Conservation (phyloP, 2,329 filamentous ascomycete genomes). For the Monosporascus cannonballus region DNA sequence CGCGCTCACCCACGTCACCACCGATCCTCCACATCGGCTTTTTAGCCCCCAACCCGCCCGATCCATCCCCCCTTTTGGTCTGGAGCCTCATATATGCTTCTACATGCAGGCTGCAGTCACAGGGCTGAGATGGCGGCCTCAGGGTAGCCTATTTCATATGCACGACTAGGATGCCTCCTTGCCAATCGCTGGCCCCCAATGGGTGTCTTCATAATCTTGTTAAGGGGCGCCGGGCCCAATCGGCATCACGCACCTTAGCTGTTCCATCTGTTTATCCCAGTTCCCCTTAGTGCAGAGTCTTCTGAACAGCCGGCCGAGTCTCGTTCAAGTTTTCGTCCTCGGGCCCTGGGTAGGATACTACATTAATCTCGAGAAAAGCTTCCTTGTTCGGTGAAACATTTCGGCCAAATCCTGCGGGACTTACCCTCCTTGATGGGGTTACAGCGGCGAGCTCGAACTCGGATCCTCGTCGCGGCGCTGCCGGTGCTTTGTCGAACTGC, state of each 20-base stretch:
- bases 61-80: constrained; percentile 16
- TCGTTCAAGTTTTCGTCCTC: neutral
- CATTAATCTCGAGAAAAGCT: neutral
- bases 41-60: constrained; percentile 13
- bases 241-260: neutral
- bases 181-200: constrained; percentile 17
- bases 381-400: neutral
- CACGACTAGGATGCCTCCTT: constrained; percentile 14
- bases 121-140: constrained; percentile 9
- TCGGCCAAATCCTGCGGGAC: neutral
- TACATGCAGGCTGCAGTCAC: constrained; percentile 12
- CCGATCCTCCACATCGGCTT: neutral
- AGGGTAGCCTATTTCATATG: constrained; percentile 19
- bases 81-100: constrained; percentile 12
- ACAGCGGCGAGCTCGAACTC: neutral
- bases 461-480: neutral
- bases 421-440: neutral
- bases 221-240: neutral
- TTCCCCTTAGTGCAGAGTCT: neutral
- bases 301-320: neutral
- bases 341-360: neutral
- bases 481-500: neutral
- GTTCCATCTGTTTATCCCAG: neutral
- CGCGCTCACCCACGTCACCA: neutral
- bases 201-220: constrained; percentile 6